Base-by-base conservation (phyloP, 2,329 filamentous ascomycete species). In the Shiraia sp. region DNA sequence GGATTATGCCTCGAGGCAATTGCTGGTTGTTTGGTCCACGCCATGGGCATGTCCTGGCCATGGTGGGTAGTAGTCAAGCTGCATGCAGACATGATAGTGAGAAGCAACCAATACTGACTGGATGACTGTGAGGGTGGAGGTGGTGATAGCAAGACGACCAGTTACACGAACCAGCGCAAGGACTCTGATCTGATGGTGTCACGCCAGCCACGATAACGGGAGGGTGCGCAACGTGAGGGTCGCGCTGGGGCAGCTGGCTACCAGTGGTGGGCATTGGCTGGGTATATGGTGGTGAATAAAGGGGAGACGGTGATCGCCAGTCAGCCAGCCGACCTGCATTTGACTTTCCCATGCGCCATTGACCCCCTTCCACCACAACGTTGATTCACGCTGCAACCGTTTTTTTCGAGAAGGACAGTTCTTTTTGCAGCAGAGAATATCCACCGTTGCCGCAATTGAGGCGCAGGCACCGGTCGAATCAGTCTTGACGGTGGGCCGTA, bases 191-290 rank as follows among this genome's bases (percentile, higher is more conserved):
- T 24, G 12, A 16, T 52, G 47, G 55, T 63, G 53, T 40, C 37
- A 59, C 60, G 40, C 61, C 56, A 61, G 59, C 63, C 57, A 62
- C 57, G 55, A 50, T 45, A 46, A 52, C 39, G 44, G 51, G 32
- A 42, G 45, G 33, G 32, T 34, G 53, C 46, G 46, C 45, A 49
- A 44, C 38, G 45, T 35, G 41, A 52, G 44, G 24, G 42, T 48
- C 46, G 45, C 53, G 52, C 46, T 40, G 51, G 47, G 47, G 47
- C 47, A 40, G 32, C 23, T 32, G 25, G 15, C 47, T 36, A 51
- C 45, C 45, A 49, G 37, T 34, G 25, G n/a, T n/a, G n/a, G n/a
- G n/a, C 28, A 31, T 27, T 36, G 26, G 36, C 23, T n/a, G 37
- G 27, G 36, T 45, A 25, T 14, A 34, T 28, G 39, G 19, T 30